Percentiles rank a stretch among this genome's conserved stretches.
phyloP scores from a whole-genome alignment of 306 rosid genomes.

The Malus fusca region DNA sequence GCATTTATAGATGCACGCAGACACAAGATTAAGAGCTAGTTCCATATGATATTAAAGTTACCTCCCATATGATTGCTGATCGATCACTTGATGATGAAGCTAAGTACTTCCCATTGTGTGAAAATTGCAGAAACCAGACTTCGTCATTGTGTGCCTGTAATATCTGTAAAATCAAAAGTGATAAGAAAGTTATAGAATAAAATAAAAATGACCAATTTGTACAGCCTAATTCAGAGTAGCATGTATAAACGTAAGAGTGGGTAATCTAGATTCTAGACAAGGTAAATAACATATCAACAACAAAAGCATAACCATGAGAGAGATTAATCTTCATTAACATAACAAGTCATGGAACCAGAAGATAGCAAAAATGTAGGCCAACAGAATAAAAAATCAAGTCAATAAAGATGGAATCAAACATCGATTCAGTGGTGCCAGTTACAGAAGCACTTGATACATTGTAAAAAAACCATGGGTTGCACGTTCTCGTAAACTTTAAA shows the following conservation, averaged over 20 bases:
- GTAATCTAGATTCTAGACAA: not conserved
- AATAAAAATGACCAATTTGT: not conserved
- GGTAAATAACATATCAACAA: not conserved
- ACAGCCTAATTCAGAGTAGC: constrained; percentile 1
- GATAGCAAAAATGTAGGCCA: not conserved
- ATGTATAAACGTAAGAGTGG: constrained; percentile 5
- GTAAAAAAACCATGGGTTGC: not conserved
- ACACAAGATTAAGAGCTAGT: not conserved
- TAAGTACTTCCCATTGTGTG: constrained; percentile 79
- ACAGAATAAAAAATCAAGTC: not conserved
- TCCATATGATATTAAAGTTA: constrained; percentile 22
- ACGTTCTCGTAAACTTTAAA: not conserved
- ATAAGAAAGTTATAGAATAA: constrained; percentile 18
- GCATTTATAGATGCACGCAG: not conserved
- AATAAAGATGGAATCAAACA: not conserved
- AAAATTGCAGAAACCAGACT: constrained; percentile 92
- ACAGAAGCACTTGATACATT: not conserved
- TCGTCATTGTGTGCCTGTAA: constrained; percentile 77
- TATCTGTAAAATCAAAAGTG: constrained; percentile 38
- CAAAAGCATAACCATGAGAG: not conserved
- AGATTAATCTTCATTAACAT: not conserved
- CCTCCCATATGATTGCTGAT: constrained; percentile 96
- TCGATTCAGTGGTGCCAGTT: not conserved
- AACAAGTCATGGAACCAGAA: not conserved
- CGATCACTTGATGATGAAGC: constrained; percentile 90